Evolutionary conservation across 306 rosid genomes (phyloP), one percentile per base, ranked within the genome.

Genomic region (Trichosanthes cucumerina): DNA sequence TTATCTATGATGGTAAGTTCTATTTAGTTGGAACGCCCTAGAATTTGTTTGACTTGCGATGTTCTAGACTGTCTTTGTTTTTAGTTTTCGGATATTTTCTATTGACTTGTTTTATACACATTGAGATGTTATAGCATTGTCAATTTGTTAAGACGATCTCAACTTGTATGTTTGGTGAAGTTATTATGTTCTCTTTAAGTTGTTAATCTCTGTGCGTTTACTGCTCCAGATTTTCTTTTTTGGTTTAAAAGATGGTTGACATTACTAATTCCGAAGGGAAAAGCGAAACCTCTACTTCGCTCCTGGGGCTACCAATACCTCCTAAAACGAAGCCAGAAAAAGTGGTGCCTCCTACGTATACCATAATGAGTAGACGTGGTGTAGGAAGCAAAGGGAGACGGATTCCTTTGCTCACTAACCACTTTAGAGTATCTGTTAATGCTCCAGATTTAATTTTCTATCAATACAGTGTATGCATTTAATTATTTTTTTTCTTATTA

Each of bases 391-490:
- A 79, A 13, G 98, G 97, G 70, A 79, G 82, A 73, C 60, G 4
- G 54, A 81, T 90, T 62, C 44, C 83, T 53, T 84, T 92, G 87
- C 87, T 85, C 21, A 64, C 89, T 36, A 95, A 95, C 80, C 90
- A 89, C 86, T 95, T 89, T 56, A 83, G 84, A 83, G 97, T 89
- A 73, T 81, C 90, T 44, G 76, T 85, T 39, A 78, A 65, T 62
- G 85, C 60, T 78, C 87, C 88, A 4, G 92, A 95, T 82, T 89
- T 96, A 38, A 78, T 85, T 11, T 95, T 95, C 88, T 92, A 84
- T 84, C 98, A 92, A 85, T 95, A 95, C 75, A 86, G 56, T 84
- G 98, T 95, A 91, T 77, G 97, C 80, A 59, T 68, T 50, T 33
- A 76, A 4, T 34, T 15, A 14, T 19, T 5, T 65, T 47, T 65